Percentiles rank a stretch among this genome's conserved stretches.
These are phyloP conservation scores for Micromonas commoda DNA, from an alignment of 139 green algal genomes.

Conservation along the genomic window DNA sequence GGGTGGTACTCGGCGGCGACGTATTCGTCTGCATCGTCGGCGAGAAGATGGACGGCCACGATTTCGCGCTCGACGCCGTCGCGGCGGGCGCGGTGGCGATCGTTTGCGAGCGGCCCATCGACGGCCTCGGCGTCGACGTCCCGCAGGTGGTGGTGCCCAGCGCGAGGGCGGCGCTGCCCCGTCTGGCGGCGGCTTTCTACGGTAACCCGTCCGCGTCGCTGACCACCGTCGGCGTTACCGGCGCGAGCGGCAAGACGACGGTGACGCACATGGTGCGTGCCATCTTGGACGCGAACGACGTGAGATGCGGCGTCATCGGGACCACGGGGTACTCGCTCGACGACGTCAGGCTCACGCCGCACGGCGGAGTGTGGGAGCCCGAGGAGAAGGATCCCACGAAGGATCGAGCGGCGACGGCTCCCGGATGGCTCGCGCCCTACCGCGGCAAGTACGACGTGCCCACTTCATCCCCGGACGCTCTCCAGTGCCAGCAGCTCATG, in stretches of 20 bases:
- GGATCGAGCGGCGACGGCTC: conserved; percentile 55
- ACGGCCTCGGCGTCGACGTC: not conserved
- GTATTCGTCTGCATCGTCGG: conserved; percentile 10
- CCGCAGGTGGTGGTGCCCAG: not conserved
- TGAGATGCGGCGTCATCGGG: conserved; percentile 48
- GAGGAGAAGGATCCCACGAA: conserved; percentile 56
- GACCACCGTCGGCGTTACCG: conserved; percentile 60
- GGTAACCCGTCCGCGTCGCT: conserved; percentile 45
- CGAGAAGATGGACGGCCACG: not conserved
- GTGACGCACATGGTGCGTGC: conserved; percentile 76
- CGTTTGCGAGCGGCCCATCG: not conserved
- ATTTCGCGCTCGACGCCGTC: not conserved
- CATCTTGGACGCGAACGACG: conserved; percentile 62
- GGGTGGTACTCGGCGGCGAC: not conserved
- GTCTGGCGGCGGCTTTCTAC: conserved; percentile 61
- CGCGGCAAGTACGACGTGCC: conserved; percentile 54
- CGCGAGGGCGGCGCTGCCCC: not conserved
- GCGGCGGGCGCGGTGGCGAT: conserved; percentile 4
- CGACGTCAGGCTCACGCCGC: conserved; percentile 8
- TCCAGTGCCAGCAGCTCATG: conserved; percentile 57
- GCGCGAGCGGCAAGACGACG: conserved; percentile 91
- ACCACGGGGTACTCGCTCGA: conserved; percentile 69
- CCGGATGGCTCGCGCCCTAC: conserved; percentile 71
- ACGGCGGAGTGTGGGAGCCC: conserved; percentile 35
- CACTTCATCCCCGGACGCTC: conserved; percentile 55